Evolutionary conservation across 106 monocot genomes (phyloP), one percentile per base, ranked within the genome.

Genomic region (Acorus gramineus): DNA sequence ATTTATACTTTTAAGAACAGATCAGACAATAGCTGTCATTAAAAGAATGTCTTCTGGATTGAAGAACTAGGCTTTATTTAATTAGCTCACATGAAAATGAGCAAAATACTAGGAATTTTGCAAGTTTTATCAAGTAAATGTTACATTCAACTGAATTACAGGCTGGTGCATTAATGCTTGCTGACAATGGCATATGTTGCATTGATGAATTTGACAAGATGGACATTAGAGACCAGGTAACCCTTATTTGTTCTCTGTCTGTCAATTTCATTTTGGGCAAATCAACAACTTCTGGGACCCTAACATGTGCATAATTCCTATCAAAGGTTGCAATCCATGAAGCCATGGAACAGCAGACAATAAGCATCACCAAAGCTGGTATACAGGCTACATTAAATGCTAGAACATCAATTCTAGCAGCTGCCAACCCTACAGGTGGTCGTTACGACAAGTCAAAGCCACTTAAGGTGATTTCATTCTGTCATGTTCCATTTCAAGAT

Each of bases 191-290:
- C 60, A 56, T 98, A 59, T 98, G 96, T 75, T 98, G 96, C 64
- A 98, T 98, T 57, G 96, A 98, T 76, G 96, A 98, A 77, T 98
- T 98, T 77, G 96, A 98, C 70, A 98, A 98, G 66, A 98, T 98
- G 96, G 96, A 98, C 57, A 84, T 98, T 4, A 82, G 67, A 61
- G 96, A 98, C 53, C 96, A 98, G 83, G 96, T 91, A 65, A 66
- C 7, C 9, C 63, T 9, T 28, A 8, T 71, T 50, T 71, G 28
- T 72, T 14, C 46, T 2, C 14, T 55, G 28, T 28, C 28, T 28
- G 1, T 28, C 28, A 28, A 28, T 55, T 7, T 13, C 8, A 50
- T 5, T 44, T 50, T 14, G 48, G 69, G n/a, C 11, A 13, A n/a
- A 46, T 47, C 14, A 5, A 44, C 51, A 60, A 47, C 6, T 45